Base-by-base conservation (phyloP, 352 stramenopile species). In the Phytophthora rubi region DNA sequence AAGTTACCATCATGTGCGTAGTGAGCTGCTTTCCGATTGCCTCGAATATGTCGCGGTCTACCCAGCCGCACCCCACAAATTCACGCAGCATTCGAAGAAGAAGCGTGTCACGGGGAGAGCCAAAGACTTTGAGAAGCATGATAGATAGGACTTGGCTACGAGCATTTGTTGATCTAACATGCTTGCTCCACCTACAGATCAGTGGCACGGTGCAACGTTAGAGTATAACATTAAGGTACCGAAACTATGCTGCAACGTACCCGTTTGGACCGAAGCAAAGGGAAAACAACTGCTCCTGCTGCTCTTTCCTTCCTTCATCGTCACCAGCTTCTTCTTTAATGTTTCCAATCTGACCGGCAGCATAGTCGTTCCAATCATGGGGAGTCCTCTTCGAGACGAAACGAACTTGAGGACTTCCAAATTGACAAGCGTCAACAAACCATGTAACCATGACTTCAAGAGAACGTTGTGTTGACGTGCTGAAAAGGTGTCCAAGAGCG, bases 21-120 rank as follows among this genome's bases (percentile, higher is more conserved):
- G 53, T 70, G 18, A 87, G 53, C 42, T 68, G 63, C 10, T 52
- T 62, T n/a, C 57, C 47, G 7, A 89, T 21, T 0, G 21, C 3
- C 18, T 52, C 35, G 61, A 80, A 84, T 6, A 75, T 56, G 10
- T 60, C 44, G 10, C 53, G 13, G 9, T 73, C 18, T 6, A 82
- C 21, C 81, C 81, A 89, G 2, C 61, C 68, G 26, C 66, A 70
- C 3, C 48, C 53, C n/a, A 78, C 69, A 49, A 89, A 65, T 55
- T 84, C 72, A 42, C 81, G 81, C 57, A 86, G 32, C 23, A 87
- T 80, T 8, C 74, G 71, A 16, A 89, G 68, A 15, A 84, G 68
- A 3, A 73, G 56, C 1, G 77, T 45, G 49, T 89, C 77, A 49
- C 79, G 76, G 39, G 81, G 81, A 5, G 68, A 83, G 5, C 68